Percentiles rank a stretch among this genome's conserved stretches.
These are phyloP conservation scores for Acanthamoeba royreba DNA, from an alignment of 208 protist species.

Conservation along the genomic window DNA sequence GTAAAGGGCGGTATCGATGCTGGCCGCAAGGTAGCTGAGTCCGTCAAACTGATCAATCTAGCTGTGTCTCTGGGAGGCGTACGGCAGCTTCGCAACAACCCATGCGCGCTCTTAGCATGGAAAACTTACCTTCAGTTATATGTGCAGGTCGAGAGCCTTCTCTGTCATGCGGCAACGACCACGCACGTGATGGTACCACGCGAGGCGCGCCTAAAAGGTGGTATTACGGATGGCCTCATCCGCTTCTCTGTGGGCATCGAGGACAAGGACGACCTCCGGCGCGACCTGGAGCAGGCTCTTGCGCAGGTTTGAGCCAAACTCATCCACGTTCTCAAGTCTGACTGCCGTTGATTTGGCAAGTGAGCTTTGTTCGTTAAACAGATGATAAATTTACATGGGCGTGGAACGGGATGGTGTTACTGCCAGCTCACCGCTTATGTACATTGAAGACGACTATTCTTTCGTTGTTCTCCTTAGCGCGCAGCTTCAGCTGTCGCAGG, in stretches of 20 bases:
- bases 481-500: neutral
- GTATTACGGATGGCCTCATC: conserved; percentile 90
- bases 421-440: neutral
- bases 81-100: too few relatives aligned
- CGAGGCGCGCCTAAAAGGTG: conserved; percentile 79
- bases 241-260: conserved; percentile 91
- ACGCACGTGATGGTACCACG: conserved; percentile 92
- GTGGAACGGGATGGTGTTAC: neutral
- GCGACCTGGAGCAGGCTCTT: conserved; percentile 87
- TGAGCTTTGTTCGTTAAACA: too few relatives aligned
- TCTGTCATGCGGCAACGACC: conserved; percentile 89
- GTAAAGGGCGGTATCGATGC: conserved; percentile 60
- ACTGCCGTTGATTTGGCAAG: too few relatives aligned
- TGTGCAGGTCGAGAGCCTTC: conserved; percentile 86
- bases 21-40: conserved; percentile 80
- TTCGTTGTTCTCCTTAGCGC: neutral
- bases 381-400: neutral
- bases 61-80: conserved; percentile 90
- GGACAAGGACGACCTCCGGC: conserved; percentile 88
- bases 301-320: neutral
- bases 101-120: too few relatives aligned
- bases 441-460: neutral
- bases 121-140: too few relatives aligned
- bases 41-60: conserved; percentile 87
- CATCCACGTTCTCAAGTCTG: too few relatives aligned